Evolutionary conservation across 148 eudicot genomes (phyloP), one percentile per base, ranked within the genome.

Genomic region (Camellia japonica): DNA sequence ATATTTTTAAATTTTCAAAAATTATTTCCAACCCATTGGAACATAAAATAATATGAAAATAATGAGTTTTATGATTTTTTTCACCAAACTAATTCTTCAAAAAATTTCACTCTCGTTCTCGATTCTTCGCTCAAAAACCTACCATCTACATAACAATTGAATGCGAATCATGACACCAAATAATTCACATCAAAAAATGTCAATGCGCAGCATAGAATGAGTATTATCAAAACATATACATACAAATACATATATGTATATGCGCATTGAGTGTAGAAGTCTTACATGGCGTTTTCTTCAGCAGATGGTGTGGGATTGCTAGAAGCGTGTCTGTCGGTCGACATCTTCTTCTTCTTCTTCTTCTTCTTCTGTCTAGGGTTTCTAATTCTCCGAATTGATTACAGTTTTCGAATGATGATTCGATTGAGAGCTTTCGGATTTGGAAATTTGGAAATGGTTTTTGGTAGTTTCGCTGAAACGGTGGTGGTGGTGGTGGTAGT

Each of bases 261-360:
- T 16, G 58, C 3, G 5, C 66, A 61, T 78, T 9, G n/a, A 52
- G 7, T 14, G 52, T 65, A 51, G 78, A 72, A 43, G 49, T 56
- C 72, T 59, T 87, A 93, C 97, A 90, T 83, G 84, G 78, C 73
- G 75, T 88, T 88, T 73, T 93, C 93, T 68, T 91, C 97, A 43
- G 85, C 82, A 84, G 93, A 73, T 81, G 93, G 74, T 81, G 87
- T 70, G 67, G 83, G 73, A 66, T 79, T 71, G 41, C 87, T 77
- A 23, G 97, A 84, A 15, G 84, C 78, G 84, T 82, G 87, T 15
- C 90, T 83, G 80, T 85, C 78, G 8, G 82, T 67, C 2, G 93
- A 75, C 92, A 89, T 91, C 81, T 5, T 74, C 10, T 49, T 75
- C 68, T 59, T 61, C 56, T n/a, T 23, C 30, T 23, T 47, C 58